Base-by-base conservation (phyloP, 2,329 filamentous ascomycete species). In the Cladosporium sphaerospermum region DNA sequence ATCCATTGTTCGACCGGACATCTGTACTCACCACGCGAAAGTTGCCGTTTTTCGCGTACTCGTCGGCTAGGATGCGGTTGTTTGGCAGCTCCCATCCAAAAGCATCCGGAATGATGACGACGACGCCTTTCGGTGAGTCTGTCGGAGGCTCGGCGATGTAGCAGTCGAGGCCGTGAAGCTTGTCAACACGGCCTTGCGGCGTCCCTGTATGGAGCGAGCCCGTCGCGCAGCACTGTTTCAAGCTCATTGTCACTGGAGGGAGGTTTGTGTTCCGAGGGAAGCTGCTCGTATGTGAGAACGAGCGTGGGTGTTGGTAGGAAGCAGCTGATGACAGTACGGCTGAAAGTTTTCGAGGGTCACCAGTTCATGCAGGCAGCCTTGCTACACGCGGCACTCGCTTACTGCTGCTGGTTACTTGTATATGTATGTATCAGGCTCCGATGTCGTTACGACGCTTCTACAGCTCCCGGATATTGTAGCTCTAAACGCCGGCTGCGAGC, bases 41-140 rank as follows among this genome's bases (percentile, higher is more conserved):
- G 23, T 55, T 54, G 1, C 65, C 65, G 42, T 65, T 62, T 47
- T 62, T 61, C 1, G 68, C 69, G 49, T 67, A 69, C 8, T 62
- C 61, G 49, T 72, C 70, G 9, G 67, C 67, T 7, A 72, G 61
- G 14, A 72, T 66, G 11, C 65, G 59, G 36, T 64, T 69, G 60
- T 71, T 72, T 10, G 64, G 62, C 11, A 70, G 56, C 3, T 56
- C 57, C 61, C 64, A 67, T 14, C 69, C 70, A 52, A 72, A 72
- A 7, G 68, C 64, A 55, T 72, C 69, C 6, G 69, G 65, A 14
- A 71, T 62, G 48, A 72, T 70, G 19, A 71, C 62, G 9, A 72
- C 61, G 41, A 70, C 61, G 45, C 67, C 69, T 51, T 65, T 69
- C 3, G 64, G 61, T 3, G 45, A 18, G 32, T 61, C 62, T n/a